Evolutionary conservation across 2,329 filamentous ascomycete species (phyloP).

Genomic region (Aspergillus ibericus): DNA sequence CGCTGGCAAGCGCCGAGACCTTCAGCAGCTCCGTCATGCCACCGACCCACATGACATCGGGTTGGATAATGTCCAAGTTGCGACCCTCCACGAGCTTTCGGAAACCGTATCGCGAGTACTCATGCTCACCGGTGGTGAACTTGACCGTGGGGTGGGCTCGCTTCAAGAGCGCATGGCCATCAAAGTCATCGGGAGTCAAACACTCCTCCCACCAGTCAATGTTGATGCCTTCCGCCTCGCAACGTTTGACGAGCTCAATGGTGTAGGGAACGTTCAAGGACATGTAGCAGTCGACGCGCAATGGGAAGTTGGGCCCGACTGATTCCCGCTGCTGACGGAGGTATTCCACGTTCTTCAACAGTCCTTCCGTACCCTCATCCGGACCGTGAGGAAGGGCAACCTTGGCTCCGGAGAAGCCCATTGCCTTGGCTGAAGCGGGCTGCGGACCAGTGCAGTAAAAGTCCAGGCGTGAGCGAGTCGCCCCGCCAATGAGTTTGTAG

Average conservation of each 20-base stretch:
- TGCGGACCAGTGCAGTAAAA: conserved; percentile 96
- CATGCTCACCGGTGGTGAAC: conserved; percentile 95
- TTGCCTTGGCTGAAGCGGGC: conserved; percentile 73
- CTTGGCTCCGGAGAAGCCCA: conserved; percentile 90
- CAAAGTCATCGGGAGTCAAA: conserved; percentile 84
- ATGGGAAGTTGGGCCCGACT: conserved; percentile 84
- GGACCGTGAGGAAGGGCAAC: conserved; percentile 87
- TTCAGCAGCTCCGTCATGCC: conserved; percentile 90
- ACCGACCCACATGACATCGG: conserved; percentile 96
- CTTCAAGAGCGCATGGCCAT: conserved; percentile 88
- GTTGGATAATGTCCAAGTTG: conserved; percentile 91
- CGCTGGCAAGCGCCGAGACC: conserved; percentile 82
- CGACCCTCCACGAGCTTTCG: conserved; percentile 89
- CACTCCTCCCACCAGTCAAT: conserved; percentile 99
- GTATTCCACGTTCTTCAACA: conserved; percentile 88
- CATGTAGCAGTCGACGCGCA: conserved; percentile 98
- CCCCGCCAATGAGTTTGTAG: conserved; percentile 89
- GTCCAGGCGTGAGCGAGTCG: conserved; percentile 77
- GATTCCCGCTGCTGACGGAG: conserved; percentile 79
- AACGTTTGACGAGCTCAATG: conserved; percentile 83
- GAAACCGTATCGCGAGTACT: conserved; percentile 93
- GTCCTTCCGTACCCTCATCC: conserved; percentile 76
- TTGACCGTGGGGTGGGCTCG: conserved; percentile 84
- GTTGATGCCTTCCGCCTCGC: conserved; percentile 74
- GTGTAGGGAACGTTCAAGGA: conserved; percentile 89